Evolutionary conservation across 148 eudicot genomes (phyloP), one percentile per base, ranked within the genome.

Genomic region (Pharnaceum exiguum): DNA sequence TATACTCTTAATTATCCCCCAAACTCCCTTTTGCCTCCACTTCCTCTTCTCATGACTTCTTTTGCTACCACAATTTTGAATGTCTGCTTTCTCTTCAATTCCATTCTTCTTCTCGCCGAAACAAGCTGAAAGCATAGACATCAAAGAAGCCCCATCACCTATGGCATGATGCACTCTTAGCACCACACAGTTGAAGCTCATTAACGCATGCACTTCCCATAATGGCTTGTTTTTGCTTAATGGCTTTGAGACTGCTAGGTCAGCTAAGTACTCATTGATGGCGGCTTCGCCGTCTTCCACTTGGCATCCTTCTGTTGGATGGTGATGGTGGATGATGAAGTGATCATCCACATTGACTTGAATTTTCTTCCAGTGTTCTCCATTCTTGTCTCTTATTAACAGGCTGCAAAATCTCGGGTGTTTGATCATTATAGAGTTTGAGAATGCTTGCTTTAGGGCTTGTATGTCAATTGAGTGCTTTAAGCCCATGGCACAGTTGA

Each of bases 381-480:
- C 81, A 6, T 42, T 32, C 10, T 51, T 48, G 63, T 77, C 72
- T 0, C 50, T 25, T 38, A 90, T 73, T 62, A 83, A 50, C 2
- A 90, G 63, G 75, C 93, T 84, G 50, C 69, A 60, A 70, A 87
- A 90, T 21, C 95, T 67, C 0, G 97, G 95, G 72, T 78, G 91
- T 15, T 59, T 68, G 42, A 79, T 6, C 70, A 84, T 51, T 32
- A 71, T 22, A 5, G 87, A 84, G 62, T 42, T 30, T 26, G 53
- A 25, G 29, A 89, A 7, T 1, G 51, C 83, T 21, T 72, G 18
- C 57, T 46, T 79, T 3, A 83, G 1, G 29, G 77, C 77, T 1
- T 59, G 66, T 2, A 70, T 28, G 52, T 79, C 75, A 25, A 83
- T 24, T 0, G 77, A 76, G 59, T 56, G 6, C 30, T 65, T 12